A percentile compares a stretch with the other conserved stretches of the same genome.
Evolutionary conservation across 495 filamentous ascomycete species (phyloP).

Genomic region (Pseudomonodictys pantanalensis): DNA sequence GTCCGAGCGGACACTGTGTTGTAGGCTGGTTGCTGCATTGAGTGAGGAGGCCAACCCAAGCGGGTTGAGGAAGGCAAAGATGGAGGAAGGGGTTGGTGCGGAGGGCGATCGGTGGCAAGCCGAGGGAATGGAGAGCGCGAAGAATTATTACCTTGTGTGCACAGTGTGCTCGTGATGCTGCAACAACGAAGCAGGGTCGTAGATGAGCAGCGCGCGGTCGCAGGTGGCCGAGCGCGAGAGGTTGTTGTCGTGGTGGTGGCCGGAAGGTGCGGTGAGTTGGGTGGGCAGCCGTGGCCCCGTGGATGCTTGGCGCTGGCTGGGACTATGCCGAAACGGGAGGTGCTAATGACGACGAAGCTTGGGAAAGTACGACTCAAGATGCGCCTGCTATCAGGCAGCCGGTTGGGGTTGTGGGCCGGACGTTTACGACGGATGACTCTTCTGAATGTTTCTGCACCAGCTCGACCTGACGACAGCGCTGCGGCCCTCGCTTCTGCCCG

Average conservation of each 20-base stretch:
- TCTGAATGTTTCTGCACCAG: slow-evolving; percentile 94
- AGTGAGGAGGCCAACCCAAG: background rate
- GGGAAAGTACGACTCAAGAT: background rate
- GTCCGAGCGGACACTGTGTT: slow-evolving; percentile 49
- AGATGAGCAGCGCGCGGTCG: background rate
- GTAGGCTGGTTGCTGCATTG: slow-evolving; percentile 43
- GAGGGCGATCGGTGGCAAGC: background rate
- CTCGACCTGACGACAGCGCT: slow-evolving; percentile 93
- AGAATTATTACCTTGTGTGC: background rate
- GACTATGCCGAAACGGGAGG: background rate
- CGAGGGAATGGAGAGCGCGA: background rate
- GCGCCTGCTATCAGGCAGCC: background rate
- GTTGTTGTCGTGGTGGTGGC: background rate
- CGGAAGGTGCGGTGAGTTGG: background rate
- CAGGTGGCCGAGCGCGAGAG: background rate
- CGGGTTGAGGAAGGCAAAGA: background rate
- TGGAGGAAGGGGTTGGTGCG: background rate
- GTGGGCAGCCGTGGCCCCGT: background rate
- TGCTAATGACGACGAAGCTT: background rate
- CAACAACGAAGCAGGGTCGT: background rate
- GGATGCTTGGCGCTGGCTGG: background rate
- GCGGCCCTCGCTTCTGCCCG: slow-evolving; percentile 82
- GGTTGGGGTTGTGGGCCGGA: background rate
- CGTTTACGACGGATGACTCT: slow-evolving; percentile 45
- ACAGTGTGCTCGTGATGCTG: background rate